phyloP scores from a whole-genome alignment of 2,329 filamentous ascomycete species.

The Xylariales sp. region DNA sequence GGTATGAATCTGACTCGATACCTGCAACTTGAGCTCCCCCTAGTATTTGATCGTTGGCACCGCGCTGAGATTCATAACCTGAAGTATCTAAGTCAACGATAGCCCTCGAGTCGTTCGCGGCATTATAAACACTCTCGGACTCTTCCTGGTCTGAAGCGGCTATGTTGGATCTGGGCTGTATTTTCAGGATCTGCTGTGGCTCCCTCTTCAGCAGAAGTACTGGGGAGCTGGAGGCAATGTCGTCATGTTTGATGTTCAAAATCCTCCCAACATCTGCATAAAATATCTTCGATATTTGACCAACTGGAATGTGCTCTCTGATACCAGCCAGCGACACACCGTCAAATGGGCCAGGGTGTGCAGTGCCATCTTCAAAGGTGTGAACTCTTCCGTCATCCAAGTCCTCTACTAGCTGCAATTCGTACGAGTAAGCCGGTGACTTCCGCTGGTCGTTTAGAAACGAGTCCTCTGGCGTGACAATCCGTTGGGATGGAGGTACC shows the following conservation, averaged over 20 bases:
- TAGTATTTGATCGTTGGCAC: slow-evolving; percentile 41
- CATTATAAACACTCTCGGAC: slow-evolving; percentile 5
- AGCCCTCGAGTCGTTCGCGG: slow-evolving; percentile 9
- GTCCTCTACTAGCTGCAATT: slow-evolving; percentile 79
- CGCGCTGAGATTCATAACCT: slow-evolving; percentile 33
- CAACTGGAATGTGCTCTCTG: slow-evolving; percentile 47
- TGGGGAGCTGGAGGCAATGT: slow-evolving; percentile 66
- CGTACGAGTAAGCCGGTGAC: slow-evolving; percentile 59
- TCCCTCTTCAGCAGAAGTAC: slow-evolving; percentile 73
- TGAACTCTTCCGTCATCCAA: slow-evolving; percentile 56
- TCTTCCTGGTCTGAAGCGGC: slow-evolving; percentile 17
- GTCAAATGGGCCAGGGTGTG: slow-evolving; percentile 29
- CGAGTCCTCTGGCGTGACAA: too few species aligned
- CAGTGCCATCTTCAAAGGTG: slow-evolving; percentile 30
- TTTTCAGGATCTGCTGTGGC: slow-evolving; percentile 29
- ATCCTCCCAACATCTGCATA: slow-evolving; percentile 90
- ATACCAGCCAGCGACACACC: slow-evolving; percentile 40
- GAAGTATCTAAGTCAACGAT: slow-evolving; percentile 18
- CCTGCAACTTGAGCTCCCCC: slow-evolving; percentile 25
- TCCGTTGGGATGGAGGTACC: slow-evolving; percentile 49
- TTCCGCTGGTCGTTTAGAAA: slow-evolving; percentile 7
- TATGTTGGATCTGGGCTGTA: neutral
- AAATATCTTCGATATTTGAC: slow-evolving; percentile 79
- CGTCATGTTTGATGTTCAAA: slow-evolving; percentile 63
- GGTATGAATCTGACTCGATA: neutral